phyloP scores from a whole-genome alignment of 2,329 filamentous ascomycete genomes.

The Neophaeococcomyces mojaviensis region DNA sequence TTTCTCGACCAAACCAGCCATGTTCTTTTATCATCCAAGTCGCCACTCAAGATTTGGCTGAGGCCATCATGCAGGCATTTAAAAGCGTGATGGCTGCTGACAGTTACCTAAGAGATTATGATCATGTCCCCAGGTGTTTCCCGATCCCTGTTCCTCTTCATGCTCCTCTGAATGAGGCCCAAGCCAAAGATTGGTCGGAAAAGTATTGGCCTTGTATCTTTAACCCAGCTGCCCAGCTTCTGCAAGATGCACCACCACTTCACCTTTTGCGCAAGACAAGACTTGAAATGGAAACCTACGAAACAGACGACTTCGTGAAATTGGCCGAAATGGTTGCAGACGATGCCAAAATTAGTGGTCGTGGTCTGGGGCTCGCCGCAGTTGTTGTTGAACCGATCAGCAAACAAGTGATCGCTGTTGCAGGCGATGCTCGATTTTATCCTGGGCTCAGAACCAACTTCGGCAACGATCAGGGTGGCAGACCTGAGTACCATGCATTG shows the following conservation, averaged over 20 bases:
- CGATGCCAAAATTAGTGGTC: constrained; percentile 31
- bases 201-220: constrained; percentile 37
- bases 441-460: constrained; percentile 6
- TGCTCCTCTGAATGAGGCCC: constrained; percentile 32
- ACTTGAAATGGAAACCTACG: constrained; percentile 31
- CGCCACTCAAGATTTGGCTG: constrained; percentile 7
- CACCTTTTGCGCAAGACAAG: constrained; percentile 30
- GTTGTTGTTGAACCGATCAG: constrained; percentile 39
- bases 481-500: constrained; percentile 39
- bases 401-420: constrained; percentile 36
- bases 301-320: constrained; percentile 29
- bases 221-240: constrained; percentile 38
- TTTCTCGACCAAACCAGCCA: constrained; percentile 5
- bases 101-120: constrained; percentile 30
- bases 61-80: constrained; percentile 4
- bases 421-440: constrained; percentile 35
- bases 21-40: constrained; percentile 8
- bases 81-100: constrained; percentile 3
- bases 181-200: constrained; percentile 36
- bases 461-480: constrained; percentile 26
- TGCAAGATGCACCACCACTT: constrained; percentile 35
- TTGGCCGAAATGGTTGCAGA: constrained; percentile 33
- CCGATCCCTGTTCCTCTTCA: constrained; percentile 33
- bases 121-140: constrained; percentile 25
- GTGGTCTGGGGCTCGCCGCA: constrained; percentile 35